Percentiles rank a stretch among this genome's conserved stretches.
phyloP scores from a whole-genome alignment of 768 basidiomycete genomes.

The Hortiboletus campestris region DNA sequence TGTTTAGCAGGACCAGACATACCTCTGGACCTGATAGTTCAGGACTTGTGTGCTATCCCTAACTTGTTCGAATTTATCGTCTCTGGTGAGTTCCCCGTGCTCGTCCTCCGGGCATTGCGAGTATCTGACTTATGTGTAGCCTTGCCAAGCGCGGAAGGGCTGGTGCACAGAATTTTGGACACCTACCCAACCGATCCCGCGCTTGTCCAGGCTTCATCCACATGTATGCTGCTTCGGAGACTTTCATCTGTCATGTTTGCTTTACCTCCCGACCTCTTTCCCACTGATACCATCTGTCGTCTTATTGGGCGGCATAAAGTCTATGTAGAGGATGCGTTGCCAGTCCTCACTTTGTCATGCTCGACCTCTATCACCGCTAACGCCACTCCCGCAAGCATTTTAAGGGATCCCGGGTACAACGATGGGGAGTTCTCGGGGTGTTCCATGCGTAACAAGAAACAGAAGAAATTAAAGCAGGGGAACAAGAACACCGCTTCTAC shows the following conservation, averaged over 20 bases:
- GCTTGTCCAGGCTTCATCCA: conserved; percentile 20
- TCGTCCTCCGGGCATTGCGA: neutral
- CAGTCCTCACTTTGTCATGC: conserved; percentile 19
- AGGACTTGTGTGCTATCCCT: conserved; percentile 27
- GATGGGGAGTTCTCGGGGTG: conserved; percentile 4
- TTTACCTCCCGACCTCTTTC: conserved; percentile 18
- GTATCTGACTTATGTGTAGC: conserved; percentile 10
- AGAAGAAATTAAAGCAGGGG: conserved; percentile 27
- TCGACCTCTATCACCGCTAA: neutral
- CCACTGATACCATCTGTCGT: conserved; percentile 3
- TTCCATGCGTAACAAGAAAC: conserved; percentile 21
- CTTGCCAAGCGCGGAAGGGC: conserved; percentile 1
- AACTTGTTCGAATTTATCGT: conserved; percentile 30
- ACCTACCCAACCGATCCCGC: conserved; percentile 31
- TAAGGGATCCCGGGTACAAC: conserved; percentile 5
- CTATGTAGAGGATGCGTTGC: conserved; percentile 25
- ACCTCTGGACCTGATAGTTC: conserved; percentile 23
- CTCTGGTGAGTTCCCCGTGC: conserved; percentile 20
- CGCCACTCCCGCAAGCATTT: neutral
- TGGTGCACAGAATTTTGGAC: conserved; percentile 32
- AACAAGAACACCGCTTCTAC: conserved; percentile 4
- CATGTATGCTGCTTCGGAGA: conserved; percentile 20
- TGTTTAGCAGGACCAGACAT: conserved; percentile 26
- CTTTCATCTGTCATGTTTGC: conserved; percentile 28
- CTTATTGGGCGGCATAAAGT: conserved; percentile 19